phyloP scores from a whole-genome alignment of 1,139 yeast genomes.

The Hyphopichia wangnamkhiaoensis region DNA sequence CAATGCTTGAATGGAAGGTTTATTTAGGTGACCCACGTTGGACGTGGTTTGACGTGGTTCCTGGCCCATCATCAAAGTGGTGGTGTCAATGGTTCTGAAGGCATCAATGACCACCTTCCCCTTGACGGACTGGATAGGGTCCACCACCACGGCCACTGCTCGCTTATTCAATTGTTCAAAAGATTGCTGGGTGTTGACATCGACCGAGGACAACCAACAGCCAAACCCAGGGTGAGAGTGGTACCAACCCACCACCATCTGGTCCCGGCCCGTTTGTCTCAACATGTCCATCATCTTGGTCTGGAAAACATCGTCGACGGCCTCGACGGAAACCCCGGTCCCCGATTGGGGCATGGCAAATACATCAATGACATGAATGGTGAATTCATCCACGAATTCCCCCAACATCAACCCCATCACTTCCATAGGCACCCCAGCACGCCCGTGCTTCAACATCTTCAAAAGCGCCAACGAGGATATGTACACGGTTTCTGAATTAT shows the following conservation, averaged over 20 bases:
- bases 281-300: slow-evolving; percentile 99
- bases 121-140: slow-evolving; percentile 96
- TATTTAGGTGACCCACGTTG: slow-evolving; percentile 90
- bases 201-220: slow-evolving; percentile 98
- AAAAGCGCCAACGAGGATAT: slow-evolving; percentile 92
- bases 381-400: slow-evolving; percentile 95
- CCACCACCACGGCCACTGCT: slow-evolving; percentile 97
- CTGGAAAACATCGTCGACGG: slow-evolving; percentile 98
- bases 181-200: slow-evolving; percentile 95
- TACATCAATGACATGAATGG: slow-evolving; percentile 95
- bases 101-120: slow-evolving; percentile 99
- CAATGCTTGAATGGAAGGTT: slow-evolving; percentile 96
- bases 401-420: slow-evolving; percentile 99
- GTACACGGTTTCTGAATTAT: slow-evolving; percentile 94
- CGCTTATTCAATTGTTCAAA: slow-evolving; percentile 93
- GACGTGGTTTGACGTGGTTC: slow-evolving; percentile 98
- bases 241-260: slow-evolving; percentile 99
- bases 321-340: slow-evolving; percentile 98
- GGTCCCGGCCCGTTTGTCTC: slow-evolving; percentile 96
- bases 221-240: slow-evolving; percentile 99
- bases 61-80: slow-evolving; percentile 90
- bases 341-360: slow-evolving; percentile 99
- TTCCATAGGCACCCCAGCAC: slow-evolving; percentile 99
- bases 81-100: slow-evolving; percentile 87
- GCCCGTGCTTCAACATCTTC: slow-evolving; percentile 96